Percentiles rank a stretch among this genome's conserved stretches.
These are phyloP conservation scores for Babesia ovata DNA, from an alignment of 169 alveolate genomes.

Conservation along the genomic window DNA sequence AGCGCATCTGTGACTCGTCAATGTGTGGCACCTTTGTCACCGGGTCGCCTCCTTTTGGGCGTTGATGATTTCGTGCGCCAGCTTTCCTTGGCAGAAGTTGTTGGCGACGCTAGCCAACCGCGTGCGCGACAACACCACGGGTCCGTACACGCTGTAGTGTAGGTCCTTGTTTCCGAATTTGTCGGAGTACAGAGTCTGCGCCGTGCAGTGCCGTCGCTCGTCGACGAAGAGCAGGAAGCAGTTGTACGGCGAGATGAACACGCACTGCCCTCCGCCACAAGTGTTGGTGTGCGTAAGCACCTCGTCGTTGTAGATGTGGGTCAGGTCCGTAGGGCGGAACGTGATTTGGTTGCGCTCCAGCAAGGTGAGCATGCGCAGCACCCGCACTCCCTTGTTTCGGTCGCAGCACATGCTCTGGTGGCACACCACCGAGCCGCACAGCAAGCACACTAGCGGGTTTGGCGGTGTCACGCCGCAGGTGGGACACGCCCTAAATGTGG, in stretches of 20 bases:
- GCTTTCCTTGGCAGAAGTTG: conserved; percentile 55
- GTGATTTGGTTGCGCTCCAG: conserved; percentile 25
- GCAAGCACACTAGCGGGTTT: conserved; percentile 59
- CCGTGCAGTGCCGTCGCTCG: conserved; percentile 21
- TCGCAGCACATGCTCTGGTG: conserved; percentile 51
- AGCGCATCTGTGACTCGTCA: no score
- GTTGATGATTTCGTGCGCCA: conserved; percentile 52
- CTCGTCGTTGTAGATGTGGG: conserved; percentile 42
- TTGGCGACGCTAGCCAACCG: conserved; percentile 29
- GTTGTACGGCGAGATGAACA: conserved; percentile 63
- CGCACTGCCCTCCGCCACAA: conserved; percentile 68
- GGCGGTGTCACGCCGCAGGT: conserved; percentile 57
- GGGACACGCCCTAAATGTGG: conserved; percentile 45
- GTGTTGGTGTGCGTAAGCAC: conserved; percentile 35
- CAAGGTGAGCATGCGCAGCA: conserved; percentile 3
- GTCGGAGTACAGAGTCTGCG: conserved; percentile 54
- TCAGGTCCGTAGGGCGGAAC: conserved; percentile 11
- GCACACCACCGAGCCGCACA: conserved; percentile 63
- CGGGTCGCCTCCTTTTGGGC: conserved; percentile 9
- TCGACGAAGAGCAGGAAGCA: conserved; percentile 48
- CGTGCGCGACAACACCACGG: conserved; percentile 39
- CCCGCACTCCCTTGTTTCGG: conserved; percentile 19
- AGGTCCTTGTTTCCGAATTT: conserved; percentile 62
- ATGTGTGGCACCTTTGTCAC: background rate
- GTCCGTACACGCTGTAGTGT: conserved; percentile 58